These are phyloP conservation scores for Starmera amethionina DNA, from an alignment of 805 yeast species.

Conservation along the genomic window DNA sequence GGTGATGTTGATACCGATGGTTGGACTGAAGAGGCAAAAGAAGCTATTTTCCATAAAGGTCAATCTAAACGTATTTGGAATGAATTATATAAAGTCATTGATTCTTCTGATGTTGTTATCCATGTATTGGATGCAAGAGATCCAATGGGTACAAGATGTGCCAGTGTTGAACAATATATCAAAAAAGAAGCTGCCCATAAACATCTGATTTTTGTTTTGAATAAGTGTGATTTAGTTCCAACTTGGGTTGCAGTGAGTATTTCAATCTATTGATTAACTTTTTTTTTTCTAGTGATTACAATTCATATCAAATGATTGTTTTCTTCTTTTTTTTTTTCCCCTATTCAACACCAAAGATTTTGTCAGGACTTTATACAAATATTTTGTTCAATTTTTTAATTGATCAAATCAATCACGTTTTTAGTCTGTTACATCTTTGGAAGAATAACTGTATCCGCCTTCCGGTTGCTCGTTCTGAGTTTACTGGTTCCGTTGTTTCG, in stretches of 20 bases:
- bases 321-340: conserved; percentile 3
- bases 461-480: conserved; percentile 39
- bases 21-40: conserved; percentile 85
- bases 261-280: conserved; percentile 8
- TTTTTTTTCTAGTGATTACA: background rate
- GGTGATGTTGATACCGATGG: conserved; percentile 62
- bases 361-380: conserved; percentile 59
- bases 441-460: conserved; percentile 61
- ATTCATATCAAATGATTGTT: background rate
- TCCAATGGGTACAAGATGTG: conserved; percentile 94
- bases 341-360: conserved; percentile 57
- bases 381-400: conserved; percentile 6
- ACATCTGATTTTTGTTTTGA: conserved; percentile 87
- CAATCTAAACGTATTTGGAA: conserved; percentile 99
- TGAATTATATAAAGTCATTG: conserved; percentile 92
- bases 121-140: conserved; percentile 97
- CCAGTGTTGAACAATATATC: conserved; percentile 85
- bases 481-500: conserved; percentile 19
- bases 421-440: conserved; percentile 98
- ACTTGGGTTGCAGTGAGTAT: conserved; percentile 98
- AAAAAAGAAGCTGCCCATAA: conserved; percentile 93
- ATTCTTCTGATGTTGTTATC: conserved; percentile 93
- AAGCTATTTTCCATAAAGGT: conserved; percentile 92
- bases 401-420: conserved; percentile 30
- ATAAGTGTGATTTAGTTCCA: conserved; percentile 97